Evolutionary conservation across 1,284 basidiomycete species (phyloP).

Genomic region (Schizophyllum commune): DNA sequence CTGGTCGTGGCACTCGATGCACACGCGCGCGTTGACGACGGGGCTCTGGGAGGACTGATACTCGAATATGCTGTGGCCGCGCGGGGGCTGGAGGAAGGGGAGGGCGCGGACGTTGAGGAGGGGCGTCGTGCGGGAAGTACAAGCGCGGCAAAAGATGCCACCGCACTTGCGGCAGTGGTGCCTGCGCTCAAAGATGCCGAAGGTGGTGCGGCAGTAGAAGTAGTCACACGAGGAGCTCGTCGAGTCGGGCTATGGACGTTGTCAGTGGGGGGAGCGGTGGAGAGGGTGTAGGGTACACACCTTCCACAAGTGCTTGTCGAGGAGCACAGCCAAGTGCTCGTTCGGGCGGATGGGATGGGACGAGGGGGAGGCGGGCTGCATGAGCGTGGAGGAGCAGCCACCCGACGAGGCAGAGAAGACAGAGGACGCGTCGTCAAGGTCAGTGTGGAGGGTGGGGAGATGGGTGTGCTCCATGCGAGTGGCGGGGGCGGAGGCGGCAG

Average conservation of each 20-base stretch:
- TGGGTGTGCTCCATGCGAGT: background rate
- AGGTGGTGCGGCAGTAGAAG: slow-evolving; percentile 55
- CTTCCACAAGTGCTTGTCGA: slow-evolving; percentile 67
- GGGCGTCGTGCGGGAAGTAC: slow-evolving; percentile 5
- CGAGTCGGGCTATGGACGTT: slow-evolving; percentile 44
- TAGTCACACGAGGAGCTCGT: slow-evolving; percentile 59
- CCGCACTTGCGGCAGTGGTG: slow-evolving; percentile 80
- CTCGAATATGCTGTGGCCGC: slow-evolving; percentile 44
- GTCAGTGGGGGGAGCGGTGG: slow-evolving; percentile 7
- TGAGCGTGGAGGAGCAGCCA: slow-evolving; percentile 9
- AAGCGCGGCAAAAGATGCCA: slow-evolving; percentile 19
- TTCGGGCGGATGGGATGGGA: slow-evolving; percentile 30
- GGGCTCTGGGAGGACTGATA: slow-evolving; percentile 53
- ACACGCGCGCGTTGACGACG: slow-evolving; percentile 46
- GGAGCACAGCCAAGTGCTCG: slow-evolving; percentile 70
- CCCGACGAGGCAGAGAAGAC: slow-evolving; percentile 6
- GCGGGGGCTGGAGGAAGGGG: slow-evolving; percentile 59
- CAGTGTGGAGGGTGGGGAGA: background rate
- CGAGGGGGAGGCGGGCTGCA: slow-evolving; percentile 6
- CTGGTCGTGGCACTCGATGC: slow-evolving; percentile 67
- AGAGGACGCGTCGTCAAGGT: background rate
- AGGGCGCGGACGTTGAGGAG: slow-evolving; percentile 35
- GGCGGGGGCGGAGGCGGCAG: background rate
- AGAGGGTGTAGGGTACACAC: slow-evolving; percentile 24
- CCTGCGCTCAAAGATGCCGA: slow-evolving; percentile 62